phyloP scores from a whole-genome alignment of 2,329 filamentous ascomycete species.

The Fusarium paranaense region DNA sequence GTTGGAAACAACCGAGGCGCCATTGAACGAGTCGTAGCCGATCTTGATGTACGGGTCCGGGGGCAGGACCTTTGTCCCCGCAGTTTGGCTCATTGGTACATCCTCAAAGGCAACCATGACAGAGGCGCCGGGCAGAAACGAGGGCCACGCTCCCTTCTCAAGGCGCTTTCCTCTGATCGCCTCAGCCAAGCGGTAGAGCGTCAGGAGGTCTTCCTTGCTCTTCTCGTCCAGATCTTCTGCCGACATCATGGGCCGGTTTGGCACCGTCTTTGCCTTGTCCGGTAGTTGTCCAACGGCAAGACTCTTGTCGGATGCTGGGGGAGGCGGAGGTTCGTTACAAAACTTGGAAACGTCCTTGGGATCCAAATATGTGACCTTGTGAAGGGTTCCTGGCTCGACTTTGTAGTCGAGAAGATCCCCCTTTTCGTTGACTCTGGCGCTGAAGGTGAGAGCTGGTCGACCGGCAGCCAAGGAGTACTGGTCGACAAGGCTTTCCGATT shows the following conservation, averaged over 20 bases:
- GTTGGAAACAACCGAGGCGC: conserved; percentile 51
- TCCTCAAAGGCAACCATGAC: conserved; percentile 58
- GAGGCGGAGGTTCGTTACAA: conserved; percentile 51
- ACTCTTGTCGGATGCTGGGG: conserved; percentile 34
- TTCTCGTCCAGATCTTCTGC: conserved; percentile 55
- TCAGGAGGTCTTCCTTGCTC: conserved; percentile 59
- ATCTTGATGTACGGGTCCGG: conserved; percentile 65
- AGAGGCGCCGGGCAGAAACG: conserved; percentile 57
- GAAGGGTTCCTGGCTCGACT: conserved; percentile 65
- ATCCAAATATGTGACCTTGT: conserved; percentile 68
- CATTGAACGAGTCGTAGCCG: conserved; percentile 45
- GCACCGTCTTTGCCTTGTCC: conserved; percentile 11
- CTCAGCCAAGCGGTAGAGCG: conserved; percentile 61
- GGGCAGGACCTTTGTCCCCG: conserved; percentile 42
- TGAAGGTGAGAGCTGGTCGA: conserved; percentile 70
- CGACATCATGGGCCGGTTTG: conserved; percentile 58
- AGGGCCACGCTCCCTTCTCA: conserved; percentile 61
- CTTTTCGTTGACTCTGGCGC: conserved; percentile 64
- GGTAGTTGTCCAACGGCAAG: conserved; percentile 47
- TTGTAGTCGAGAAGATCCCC: conserved; percentile 67
- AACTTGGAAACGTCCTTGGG: conserved; percentile 61
- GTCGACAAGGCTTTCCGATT: conserved; percentile 56
- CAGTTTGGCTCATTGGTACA: conserved; percentile 33
- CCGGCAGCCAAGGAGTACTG: conserved; percentile 66
- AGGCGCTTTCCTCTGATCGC: conserved; percentile 58